Evolutionary conservation across 305 asterid species (phyloP).

Genomic region (Andrographis paniculata): DNA sequence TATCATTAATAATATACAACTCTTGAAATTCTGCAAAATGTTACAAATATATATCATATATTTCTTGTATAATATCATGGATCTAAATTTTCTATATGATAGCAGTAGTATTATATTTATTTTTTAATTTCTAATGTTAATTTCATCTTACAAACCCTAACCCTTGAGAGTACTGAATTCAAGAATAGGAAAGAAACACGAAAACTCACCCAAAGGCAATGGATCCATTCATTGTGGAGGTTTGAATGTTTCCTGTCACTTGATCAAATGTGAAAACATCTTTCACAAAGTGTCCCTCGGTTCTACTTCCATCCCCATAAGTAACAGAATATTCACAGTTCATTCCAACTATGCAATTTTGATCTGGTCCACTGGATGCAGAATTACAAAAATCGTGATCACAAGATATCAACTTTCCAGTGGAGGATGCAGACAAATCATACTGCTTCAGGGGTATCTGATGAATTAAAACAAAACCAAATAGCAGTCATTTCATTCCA

Average conservation of each 20-base stretch:
- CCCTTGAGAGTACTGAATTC: no score
- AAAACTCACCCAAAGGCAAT: conserved; percentile 74
- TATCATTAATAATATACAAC: no score
- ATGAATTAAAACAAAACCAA: conserved; percentile 16
- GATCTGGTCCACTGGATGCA: conserved; percentile 31
- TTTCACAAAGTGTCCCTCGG: conserved; percentile 66
- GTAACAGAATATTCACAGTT: conserved; percentile 57
- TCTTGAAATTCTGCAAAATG: no score
- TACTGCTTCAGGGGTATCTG: conserved; percentile 72
- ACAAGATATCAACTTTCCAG: conserved; percentile 51
- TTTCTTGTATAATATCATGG: no score
- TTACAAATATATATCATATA: no score
- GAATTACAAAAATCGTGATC: conserved; percentile 66
- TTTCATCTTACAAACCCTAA: no score
- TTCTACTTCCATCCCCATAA: conserved; percentile 78
- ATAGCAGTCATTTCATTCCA: background rate
- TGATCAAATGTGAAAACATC: conserved; percentile 58
- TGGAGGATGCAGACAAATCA: conserved; percentile 62
- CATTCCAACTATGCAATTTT: conserved; percentile 59
- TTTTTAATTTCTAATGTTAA: no score
- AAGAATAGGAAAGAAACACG: no score
- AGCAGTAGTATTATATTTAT: no score
- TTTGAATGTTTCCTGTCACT: conserved; percentile 59
- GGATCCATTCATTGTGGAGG: conserved; percentile 49
- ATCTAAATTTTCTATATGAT: no score